phyloP scores from a whole-genome alignment of 371 early-diverging fungal genomes.

The Saksenaea vasiformis region DNA sequence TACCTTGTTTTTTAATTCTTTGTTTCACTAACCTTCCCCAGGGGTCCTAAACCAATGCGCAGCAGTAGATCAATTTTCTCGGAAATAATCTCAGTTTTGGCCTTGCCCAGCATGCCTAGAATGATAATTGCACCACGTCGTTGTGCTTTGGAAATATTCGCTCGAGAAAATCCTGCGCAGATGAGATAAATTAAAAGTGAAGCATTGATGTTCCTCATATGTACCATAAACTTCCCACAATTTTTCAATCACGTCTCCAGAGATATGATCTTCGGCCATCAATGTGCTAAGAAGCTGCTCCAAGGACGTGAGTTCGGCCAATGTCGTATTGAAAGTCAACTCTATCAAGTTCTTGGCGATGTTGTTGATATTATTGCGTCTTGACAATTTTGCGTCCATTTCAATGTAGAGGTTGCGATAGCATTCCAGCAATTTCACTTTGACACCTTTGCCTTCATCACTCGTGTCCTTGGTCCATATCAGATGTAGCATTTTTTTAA shows the following conservation, averaged over 20 bases:
- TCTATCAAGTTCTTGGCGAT: conserved; percentile 75
- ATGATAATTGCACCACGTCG: conserved; percentile 92
- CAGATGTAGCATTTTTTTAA: conserved; percentile 92
- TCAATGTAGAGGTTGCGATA: conserved; percentile 82
- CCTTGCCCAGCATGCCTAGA: conserved; percentile 89
- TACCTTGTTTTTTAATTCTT: background rate
- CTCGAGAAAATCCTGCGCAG: conserved; percentile 59
- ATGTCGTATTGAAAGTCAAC: conserved; percentile 80
- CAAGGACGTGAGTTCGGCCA: conserved; percentile 93
- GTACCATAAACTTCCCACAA: conserved; percentile 86
- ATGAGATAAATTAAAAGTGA: background rate
- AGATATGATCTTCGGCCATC: conserved; percentile 63
- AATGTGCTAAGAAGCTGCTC: conserved; percentile 85
- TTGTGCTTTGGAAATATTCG: conserved; percentile 67
- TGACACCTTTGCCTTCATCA: conserved; percentile 83
- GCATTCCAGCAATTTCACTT: conserved; percentile 76
- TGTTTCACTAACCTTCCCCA: conserved; percentile 61
- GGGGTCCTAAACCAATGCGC: conserved; percentile 83
- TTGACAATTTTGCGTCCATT: conserved; percentile 54
- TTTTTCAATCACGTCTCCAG: conserved; percentile 70
- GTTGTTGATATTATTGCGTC: conserved; percentile 62
- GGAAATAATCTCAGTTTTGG: conserved; percentile 73
- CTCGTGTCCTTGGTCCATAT: conserved; percentile 90
- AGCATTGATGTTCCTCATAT: no score
- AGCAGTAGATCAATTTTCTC: conserved; percentile 83